Percentiles rank a stretch among this genome's conserved stretches.
Conservation (phyloP, 305 asterid genomes). For the Striga hermonthica region DNA sequence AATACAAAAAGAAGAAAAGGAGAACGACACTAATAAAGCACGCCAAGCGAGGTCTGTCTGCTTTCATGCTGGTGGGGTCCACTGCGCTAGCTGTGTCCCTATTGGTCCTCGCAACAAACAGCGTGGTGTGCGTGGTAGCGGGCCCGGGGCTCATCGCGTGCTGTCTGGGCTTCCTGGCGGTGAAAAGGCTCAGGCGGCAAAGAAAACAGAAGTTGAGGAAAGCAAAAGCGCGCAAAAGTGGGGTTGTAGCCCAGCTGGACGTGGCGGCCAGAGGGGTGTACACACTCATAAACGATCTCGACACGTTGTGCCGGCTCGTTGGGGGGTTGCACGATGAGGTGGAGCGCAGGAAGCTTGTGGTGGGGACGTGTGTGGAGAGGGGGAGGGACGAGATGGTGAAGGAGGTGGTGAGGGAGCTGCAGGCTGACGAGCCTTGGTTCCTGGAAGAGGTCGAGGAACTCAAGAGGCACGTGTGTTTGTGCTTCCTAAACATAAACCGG, state of each 20-base stretch:
- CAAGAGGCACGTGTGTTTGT: constrained; percentile 65
- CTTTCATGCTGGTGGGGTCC: constrained; percentile 33
- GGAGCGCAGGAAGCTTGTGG: constrained; percentile 53
- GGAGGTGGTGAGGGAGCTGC: constrained; percentile 50
- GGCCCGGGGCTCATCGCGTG: constrained; percentile 36
- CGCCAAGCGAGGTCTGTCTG: constrained; percentile 36
- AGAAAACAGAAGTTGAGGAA: constrained; percentile 30
- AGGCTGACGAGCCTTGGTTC: constrained; percentile 37
- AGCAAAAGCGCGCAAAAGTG: no score
- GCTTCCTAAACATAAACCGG: constrained; percentile 64
- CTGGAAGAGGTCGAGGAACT: constrained; percentile 64
- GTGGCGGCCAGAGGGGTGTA: constrained; percentile 67
- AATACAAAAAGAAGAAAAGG: constrained; percentile 36
- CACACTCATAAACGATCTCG: constrained; percentile 62
- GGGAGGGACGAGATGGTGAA: constrained; percentile 50
- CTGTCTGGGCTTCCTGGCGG: constrained; percentile 23
- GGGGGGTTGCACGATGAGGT: constrained; percentile 50
- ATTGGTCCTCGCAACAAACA: constrained; percentile 40
- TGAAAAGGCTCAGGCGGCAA: constrained; percentile 32
- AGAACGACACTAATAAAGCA: constrained; percentile 30
- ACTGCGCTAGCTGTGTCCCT: constrained; percentile 35
- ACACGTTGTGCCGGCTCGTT: constrained; percentile 58
- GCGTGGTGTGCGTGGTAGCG: constrained; percentile 42
- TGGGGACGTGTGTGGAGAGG: constrained; percentile 42
- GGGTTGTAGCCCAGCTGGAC: constrained; percentile 58